phyloP scores from a whole-genome alignment of 495 filamentous ascomycete genomes.

The Podospora bellae-mahoneyi region DNA sequence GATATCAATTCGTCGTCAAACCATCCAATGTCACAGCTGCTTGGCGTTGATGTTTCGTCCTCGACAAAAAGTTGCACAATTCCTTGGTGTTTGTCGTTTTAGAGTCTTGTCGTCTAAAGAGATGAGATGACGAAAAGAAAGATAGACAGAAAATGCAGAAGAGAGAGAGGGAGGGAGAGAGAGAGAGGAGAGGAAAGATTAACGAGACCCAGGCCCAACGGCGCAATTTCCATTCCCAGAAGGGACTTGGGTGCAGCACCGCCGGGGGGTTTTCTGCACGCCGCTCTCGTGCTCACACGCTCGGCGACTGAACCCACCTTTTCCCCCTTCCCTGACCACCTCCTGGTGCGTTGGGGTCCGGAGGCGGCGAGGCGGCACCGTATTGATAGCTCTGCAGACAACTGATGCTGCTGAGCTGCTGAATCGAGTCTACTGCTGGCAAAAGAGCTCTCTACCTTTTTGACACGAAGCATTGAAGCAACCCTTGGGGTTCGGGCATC shows the following conservation, averaged over 20 bases:
- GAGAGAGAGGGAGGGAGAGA: background rate
- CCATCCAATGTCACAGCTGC: slow-evolving; percentile 15
- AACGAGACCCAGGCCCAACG: slow-evolving; percentile 3
- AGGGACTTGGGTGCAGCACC: background rate
- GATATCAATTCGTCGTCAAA: slow-evolving; percentile 14
- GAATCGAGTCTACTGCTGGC: background rate
- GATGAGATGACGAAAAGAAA: slow-evolving; percentile 8
- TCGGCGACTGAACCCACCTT: slow-evolving; percentile 4
- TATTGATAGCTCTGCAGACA: background rate
- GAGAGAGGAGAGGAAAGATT: background rate
- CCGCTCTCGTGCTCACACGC: slow-evolving; percentile 6
- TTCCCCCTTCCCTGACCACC: background rate
- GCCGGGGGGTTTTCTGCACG: slow-evolving; percentile 6
- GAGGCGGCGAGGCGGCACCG: background rate
- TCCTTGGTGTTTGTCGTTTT: background rate
- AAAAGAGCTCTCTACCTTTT: background rate
- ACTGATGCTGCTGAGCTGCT: background rate
- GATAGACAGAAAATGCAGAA: background rate
- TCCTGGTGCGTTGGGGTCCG: slow-evolving; percentile 1
- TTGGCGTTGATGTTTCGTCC: slow-evolving; percentile 1
- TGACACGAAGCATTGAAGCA: background rate
- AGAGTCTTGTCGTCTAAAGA: background rate
- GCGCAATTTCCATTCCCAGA: slow-evolving; percentile 3
- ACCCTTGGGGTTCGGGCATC: background rate
- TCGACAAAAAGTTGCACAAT: slow-evolving; percentile 3